Evolutionary conservation across 352 stramenopile species (phyloP).

Genomic region (Phytopythium delawarense): DNA sequence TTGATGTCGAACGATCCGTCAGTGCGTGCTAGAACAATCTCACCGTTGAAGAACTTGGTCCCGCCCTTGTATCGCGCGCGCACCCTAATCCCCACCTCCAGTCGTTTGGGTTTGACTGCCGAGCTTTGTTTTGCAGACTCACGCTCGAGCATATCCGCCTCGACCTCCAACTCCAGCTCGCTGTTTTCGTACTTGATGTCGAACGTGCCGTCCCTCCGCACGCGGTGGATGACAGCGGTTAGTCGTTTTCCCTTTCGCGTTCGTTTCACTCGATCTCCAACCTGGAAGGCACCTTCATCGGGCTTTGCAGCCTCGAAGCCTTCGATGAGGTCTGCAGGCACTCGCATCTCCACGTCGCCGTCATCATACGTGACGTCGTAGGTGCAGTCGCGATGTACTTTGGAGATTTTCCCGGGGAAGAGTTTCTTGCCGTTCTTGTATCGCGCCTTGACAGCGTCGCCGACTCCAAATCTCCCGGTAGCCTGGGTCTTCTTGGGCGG

Average conservation of each 20-base stretch:
- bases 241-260: slow-evolving; percentile 29
- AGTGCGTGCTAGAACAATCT: slow-evolving; percentile 28
- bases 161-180: slow-evolving; percentile 32
- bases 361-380: slow-evolving; percentile 73
- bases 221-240: slow-evolving; percentile 23
- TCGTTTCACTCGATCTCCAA: slow-evolving; percentile 7
- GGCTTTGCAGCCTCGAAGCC: not conserved
- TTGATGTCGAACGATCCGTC: slow-evolving; percentile 47
- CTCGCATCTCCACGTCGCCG: slow-evolving; percentile 37
- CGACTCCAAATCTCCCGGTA: slow-evolving; percentile 17
- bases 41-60: slow-evolving; percentile 24
- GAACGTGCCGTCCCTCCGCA: slow-evolving; percentile 53
- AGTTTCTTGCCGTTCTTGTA: slow-evolving; percentile 41
- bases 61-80: slow-evolving; percentile 40
- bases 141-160: slow-evolving; percentile 15
- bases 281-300: slow-evolving; percentile 1
- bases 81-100: slow-evolving; percentile 26
- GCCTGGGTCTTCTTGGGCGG: slow-evolving; percentile 5
- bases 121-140: not conserved
- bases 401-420: slow-evolving; percentile 46
- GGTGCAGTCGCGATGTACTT: slow-evolving; percentile 43
- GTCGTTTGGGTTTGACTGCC: slow-evolving; percentile 6
- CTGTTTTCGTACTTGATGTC: slow-evolving; percentile 61
- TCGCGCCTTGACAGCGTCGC: slow-evolving; percentile 22
- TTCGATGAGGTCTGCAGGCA: slow-evolving; percentile 21